Evolutionary conservation across 1,284 basidiomycete genomes (phyloP).

Genomic region (Cryptococcus sp.): DNA sequence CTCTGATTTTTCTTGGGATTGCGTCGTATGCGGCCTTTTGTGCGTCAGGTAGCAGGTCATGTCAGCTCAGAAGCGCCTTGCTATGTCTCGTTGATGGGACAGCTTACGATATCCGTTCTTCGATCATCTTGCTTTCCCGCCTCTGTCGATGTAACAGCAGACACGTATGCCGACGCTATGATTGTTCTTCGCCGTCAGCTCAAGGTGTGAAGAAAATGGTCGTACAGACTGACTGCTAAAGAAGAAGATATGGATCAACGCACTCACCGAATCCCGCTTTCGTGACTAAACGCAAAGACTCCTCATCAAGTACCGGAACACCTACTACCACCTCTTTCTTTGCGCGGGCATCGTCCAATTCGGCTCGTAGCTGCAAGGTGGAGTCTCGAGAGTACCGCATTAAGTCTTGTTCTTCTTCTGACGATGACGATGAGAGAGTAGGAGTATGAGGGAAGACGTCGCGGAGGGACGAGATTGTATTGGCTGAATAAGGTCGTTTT

Average conservation of each 20-base stretch:
- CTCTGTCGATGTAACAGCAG: constrained; percentile 4
- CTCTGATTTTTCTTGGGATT: constrained; percentile 14
- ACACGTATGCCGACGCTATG: constrained; percentile 7
- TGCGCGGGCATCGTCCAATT: constrained; percentile 8
- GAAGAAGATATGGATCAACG: background rate
- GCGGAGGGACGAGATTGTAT: constrained; percentile 20
- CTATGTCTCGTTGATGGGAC: too few species aligned
- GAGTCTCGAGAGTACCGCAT: constrained; percentile 14
- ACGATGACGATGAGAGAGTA: too few species aligned
- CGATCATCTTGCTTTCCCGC: constrained; percentile 8
- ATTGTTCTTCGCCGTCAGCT: too few species aligned
- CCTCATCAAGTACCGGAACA: constrained; percentile 8
- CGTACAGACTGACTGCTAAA: background rate
- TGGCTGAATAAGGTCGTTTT: constrained; percentile 22
- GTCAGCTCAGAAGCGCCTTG: background rate
- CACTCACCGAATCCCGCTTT: constrained; percentile 23
- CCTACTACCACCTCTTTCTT: constrained; percentile 9
- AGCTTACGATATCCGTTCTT: constrained; percentile 9
- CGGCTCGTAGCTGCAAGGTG: constrained; percentile 15
- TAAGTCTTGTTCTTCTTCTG: background rate
- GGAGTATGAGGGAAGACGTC: constrained; percentile 20
- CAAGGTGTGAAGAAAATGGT: background rate
- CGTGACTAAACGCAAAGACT: constrained; percentile 13
- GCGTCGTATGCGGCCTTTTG: constrained; percentile 22
- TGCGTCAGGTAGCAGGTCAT: background rate